Evolutionary conservation across 176 grass and related monocot species (phyloP).

Genomic region (Zizania latifolia): DNA sequence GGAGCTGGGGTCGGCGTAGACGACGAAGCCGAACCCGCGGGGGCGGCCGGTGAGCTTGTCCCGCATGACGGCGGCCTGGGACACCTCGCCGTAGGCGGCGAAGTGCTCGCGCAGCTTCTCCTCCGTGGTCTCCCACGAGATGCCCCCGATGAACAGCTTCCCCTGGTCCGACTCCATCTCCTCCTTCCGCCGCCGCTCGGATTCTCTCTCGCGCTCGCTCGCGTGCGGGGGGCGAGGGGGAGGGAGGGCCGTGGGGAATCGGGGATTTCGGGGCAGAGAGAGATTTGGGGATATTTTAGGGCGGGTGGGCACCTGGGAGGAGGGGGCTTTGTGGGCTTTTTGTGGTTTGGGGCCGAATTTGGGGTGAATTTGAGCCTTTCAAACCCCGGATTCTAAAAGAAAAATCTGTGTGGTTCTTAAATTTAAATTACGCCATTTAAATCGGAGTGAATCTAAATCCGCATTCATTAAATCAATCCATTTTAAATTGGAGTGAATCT

Average conservation of each 20-base stretch:
- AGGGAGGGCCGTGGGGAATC: neutral
- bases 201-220: conserved; percentile 1
- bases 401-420: no score
- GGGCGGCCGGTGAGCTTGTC: conserved; percentile 91
- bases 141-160: conserved; percentile 97
- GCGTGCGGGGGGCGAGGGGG: neutral
- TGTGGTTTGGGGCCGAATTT: neutral
- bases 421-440: no score
- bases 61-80: conserved; percentile 81
- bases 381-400: no score
- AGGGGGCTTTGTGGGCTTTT: neutral
- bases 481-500: no score
- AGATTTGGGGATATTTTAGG: conserved; percentile 36
- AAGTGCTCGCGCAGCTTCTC: conserved; percentile 95
- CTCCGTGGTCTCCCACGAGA: conserved; percentile 98
- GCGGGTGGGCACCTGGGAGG: neutral
- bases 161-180: conserved; percentile 97
- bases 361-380: neutral
- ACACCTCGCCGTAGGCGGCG: conserved; percentile 67
- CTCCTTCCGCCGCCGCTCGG: conserved; percentile 26
- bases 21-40: conserved; percentile 94
- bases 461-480: no score
- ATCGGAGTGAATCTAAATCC: no score
- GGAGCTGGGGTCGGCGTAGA: conserved; percentile 70
- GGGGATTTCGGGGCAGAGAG: conserved; percentile 31